Conservation (phyloP, 2,329 filamentous ascomycete species). For the Westerdykella ornata region DNA sequence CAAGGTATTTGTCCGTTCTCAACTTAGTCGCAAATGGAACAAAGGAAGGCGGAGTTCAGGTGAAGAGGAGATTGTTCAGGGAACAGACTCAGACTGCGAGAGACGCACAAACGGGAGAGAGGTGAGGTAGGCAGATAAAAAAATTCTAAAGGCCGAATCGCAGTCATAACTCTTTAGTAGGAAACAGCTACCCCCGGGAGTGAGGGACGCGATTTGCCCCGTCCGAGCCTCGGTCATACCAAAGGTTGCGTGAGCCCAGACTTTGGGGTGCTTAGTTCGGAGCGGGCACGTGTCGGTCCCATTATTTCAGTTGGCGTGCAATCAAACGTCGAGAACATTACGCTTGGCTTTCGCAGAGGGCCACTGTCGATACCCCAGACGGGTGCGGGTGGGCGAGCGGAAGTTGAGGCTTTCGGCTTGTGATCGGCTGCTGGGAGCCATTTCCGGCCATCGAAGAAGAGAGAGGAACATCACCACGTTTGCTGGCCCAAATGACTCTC, state of each 20-base stretch:
- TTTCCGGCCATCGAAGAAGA: background rate
- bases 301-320: background rate
- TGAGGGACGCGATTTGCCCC: conserved; percentile 1
- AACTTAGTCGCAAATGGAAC: background rate
- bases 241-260: conserved; percentile 4
- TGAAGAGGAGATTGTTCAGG: no score
- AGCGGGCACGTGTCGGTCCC: background rate
- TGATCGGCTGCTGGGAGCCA: background rate
- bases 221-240: conserved; percentile 3
- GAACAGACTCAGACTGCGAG: background rate
- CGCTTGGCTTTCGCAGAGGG: background rate
- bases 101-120: background rate
- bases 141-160: background rate
- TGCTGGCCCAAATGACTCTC: no score
- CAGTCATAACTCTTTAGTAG: background rate
- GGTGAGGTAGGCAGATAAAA: background rate
- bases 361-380: conserved; percentile 3
- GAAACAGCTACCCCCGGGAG: conserved; percentile 1
- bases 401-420: conserved; percentile 1
- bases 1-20: no score
- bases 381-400: conserved; percentile 4
- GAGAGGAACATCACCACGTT: background rate
- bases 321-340: background rate
- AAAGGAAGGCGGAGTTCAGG: background rate
- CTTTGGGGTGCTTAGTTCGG: background rate